A percentile compares a stretch with the other conserved stretches of the same genome.
Conservation (phyloP, 805 yeast species). For the Sugiyamaella floridensis region DNA sequence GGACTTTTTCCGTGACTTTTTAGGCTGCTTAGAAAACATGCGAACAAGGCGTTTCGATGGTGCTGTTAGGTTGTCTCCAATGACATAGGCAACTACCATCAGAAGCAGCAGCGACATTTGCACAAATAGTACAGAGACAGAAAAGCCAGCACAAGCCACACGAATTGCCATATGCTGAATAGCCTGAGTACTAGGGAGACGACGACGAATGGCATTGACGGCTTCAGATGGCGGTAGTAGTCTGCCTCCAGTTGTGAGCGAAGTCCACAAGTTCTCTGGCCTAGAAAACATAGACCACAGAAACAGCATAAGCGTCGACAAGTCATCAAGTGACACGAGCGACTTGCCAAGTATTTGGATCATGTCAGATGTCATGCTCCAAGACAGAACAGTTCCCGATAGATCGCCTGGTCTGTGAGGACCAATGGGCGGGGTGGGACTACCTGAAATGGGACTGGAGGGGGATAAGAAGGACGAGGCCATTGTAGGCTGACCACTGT, state of each 20-base stretch:
- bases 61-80: slow-evolving; percentile 16
- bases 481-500: not conserved
- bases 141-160: slow-evolving; percentile 10
- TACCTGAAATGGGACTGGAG: not conserved
- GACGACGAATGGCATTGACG: slow-evolving; percentile 6
- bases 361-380: slow-evolving; percentile 22
- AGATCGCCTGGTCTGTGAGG: slow-evolving; percentile 21
- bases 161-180: slow-evolving; percentile 1
- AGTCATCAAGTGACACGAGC: slow-evolving; percentile 1
- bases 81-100: slow-evolving; percentile 17
- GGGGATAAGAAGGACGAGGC: not conserved
- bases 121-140: slow-evolving; percentile 13
- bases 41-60: slow-evolving; percentile 6
- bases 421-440: slow-evolving; percentile 4
- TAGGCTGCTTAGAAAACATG: not conserved
- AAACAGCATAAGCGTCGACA: slow-evolving; percentile 12
- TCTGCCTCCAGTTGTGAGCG: not conserved
- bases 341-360: slow-evolving; percentile 9
- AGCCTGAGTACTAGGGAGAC: slow-evolving; percentile 2
- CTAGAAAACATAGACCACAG: slow-evolving; percentile 19
- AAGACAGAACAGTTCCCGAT: slow-evolving; percentile 19
- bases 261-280: slow-evolving; percentile 15
- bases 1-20: slow-evolving; percentile 4
- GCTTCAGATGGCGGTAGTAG: slow-evolving; percentile 19
- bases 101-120: slow-evolving; percentile 16